These are phyloP conservation scores for Alternaria ventricosa DNA, from an alignment of 2,329 filamentous ascomycete genomes.

Conservation along the genomic window DNA sequence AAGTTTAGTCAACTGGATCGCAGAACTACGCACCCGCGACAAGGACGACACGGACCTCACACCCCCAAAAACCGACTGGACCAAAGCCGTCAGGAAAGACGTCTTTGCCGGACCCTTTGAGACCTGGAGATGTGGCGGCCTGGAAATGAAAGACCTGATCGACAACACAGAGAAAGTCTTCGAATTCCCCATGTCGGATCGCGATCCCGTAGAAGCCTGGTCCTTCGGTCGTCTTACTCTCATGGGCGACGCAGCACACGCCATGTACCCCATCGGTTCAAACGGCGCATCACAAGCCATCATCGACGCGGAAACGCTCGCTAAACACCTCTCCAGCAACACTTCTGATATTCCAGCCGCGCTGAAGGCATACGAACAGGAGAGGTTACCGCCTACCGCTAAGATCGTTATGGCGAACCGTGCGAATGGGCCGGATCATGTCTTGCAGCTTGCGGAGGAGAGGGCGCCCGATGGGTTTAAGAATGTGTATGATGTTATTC, in stretches of 20 bases:
- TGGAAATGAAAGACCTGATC: slow-evolving; percentile 53
- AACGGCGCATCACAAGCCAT: slow-evolving; percentile 56
- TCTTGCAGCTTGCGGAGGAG: slow-evolving; percentile 55
- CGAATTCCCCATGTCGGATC: slow-evolving; percentile 57
- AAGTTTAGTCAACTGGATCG: slow-evolving; percentile 57
- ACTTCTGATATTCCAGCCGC: slow-evolving; percentile 39
- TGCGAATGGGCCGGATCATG: slow-evolving; percentile 56
- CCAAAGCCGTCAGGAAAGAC: slow-evolving; percentile 51
- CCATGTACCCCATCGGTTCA: slow-evolving; percentile 54
- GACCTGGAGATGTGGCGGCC: slow-evolving; percentile 52
- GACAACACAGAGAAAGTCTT: slow-evolving; percentile 52
- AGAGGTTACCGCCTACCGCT: slow-evolving; percentile 52
- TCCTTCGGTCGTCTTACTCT: slow-evolving; percentile 43
- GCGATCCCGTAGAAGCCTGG: slow-evolving; percentile 52
- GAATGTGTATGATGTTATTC: slow-evolving; percentile 52
- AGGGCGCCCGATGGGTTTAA: slow-evolving; percentile 49
- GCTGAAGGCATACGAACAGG: slow-evolving; percentile 49
- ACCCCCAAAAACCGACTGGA: slow-evolving; percentile 55
- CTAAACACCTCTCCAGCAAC: slow-evolving; percentile 38
- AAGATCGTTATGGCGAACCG: slow-evolving; percentile 57
- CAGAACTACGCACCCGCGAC: slow-evolving; percentile 52
- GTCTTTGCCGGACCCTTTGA: slow-evolving; percentile 51
- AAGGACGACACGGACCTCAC: slow-evolving; percentile 53
- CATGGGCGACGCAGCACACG: slow-evolving; percentile 52
- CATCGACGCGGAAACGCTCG: slow-evolving; percentile 52